Conservation (phyloP, 768 basidiomycete species). For the Mycena filopes region DNA sequence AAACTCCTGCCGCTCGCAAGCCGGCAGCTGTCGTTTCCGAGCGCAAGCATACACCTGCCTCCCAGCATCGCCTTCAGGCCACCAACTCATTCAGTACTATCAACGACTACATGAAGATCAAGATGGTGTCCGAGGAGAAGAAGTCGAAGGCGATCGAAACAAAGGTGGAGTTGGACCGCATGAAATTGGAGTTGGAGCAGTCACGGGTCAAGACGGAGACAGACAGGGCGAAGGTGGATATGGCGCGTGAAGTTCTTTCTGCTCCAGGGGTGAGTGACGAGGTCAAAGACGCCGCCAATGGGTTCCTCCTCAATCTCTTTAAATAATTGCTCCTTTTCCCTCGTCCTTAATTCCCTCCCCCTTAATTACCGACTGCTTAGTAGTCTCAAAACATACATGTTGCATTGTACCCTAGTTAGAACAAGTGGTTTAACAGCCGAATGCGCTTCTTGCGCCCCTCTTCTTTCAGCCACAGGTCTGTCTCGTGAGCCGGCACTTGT, state of each 20-base stretch:
- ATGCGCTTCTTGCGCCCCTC: constrained; percentile 5
- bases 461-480: constrained; percentile 3
- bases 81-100: constrained; percentile 3
- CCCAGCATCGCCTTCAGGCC: not conserved
- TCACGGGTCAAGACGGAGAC: not conserved
- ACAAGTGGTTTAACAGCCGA: not conserved
- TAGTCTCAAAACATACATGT: not conserved
- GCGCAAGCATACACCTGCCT: not conserved
- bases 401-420: not conserved
- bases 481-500: constrained; percentile 1
- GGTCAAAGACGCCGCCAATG: constrained; percentile 6
- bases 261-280: not conserved
- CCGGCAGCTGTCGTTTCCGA: not conserved
- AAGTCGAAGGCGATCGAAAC: not conserved
- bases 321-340: too few species aligned
- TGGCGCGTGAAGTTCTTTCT: not conserved
- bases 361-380: too few species aligned
- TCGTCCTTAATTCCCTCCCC: not conserved
- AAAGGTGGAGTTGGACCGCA: constrained; percentile 6
- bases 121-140: constrained; percentile 4
- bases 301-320: not conserved
- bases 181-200: constrained; percentile 3
- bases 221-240: not conserved
- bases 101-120: constrained; percentile 6
- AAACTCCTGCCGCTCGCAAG: not conserved